Percentiles rank a stretch among this genome's conserved stretches.
Conservation (phyloP, 2,329 filamentous ascomycete genomes). For the Fusarium sp. region DNA sequence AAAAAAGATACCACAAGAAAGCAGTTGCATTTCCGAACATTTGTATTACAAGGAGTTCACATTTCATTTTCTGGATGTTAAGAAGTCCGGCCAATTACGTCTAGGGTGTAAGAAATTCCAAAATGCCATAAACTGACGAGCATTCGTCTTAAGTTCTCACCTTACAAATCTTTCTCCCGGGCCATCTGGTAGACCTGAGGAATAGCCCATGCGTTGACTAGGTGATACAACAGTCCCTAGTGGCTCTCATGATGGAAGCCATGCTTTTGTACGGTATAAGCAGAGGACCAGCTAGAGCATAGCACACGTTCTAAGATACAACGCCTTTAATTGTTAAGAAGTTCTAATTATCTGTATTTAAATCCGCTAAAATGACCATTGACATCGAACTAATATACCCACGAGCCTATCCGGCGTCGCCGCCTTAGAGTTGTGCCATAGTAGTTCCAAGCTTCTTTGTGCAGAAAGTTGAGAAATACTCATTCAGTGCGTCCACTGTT, state of each 20-base stretch:
- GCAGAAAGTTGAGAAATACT: constrained; percentile 82
- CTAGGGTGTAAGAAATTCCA: not conserved
- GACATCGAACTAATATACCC: not conserved
- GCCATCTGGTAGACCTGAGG: too few relatives aligned
- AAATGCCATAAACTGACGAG: not conserved
- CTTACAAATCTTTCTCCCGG: too few relatives aligned
- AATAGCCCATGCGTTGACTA: too few relatives aligned
- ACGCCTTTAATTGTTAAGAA: not conserved
- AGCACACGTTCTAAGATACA: not conserved
- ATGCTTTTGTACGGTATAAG: too few relatives aligned
- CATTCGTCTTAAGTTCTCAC: not conserved
- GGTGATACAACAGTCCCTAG: not conserved
- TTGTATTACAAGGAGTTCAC: constrained; percentile 6
- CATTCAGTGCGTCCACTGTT: constrained; percentile 84
- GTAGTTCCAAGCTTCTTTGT: constrained; percentile 66
- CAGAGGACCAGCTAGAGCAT: not conserved
- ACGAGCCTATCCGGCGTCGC: not conserved
- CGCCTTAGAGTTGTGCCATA: constrained; percentile 45
- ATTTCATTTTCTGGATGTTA: constrained; percentile 1
- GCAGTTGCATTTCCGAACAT: constrained; percentile 30
- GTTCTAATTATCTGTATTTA: not conserved
- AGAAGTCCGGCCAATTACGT: not conserved
- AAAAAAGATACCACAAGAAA: constrained; percentile 42
- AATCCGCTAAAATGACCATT: constrained; percentile 10
- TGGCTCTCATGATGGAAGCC: not conserved